phyloP scores from a whole-genome alignment of 345 rosid species.

The Gossypium rotundifolium region DNA sequence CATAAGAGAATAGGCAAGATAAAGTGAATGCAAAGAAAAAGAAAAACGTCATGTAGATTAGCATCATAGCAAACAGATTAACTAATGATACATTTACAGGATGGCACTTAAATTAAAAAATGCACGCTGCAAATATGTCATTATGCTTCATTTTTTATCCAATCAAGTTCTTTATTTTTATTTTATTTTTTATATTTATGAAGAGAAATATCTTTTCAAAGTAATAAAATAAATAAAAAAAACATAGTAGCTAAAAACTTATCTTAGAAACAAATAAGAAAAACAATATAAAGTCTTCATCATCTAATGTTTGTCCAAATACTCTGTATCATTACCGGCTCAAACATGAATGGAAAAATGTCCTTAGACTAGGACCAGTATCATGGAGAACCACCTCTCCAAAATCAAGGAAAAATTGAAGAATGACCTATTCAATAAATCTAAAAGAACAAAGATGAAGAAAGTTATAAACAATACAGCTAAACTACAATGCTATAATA shows the following conservation, averaged over 20 bases:
- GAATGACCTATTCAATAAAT: conserved; percentile 50
- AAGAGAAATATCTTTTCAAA: not conserved
- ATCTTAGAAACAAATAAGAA: not conserved
- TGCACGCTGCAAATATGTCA: not conserved
- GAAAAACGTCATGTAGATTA: not conserved
- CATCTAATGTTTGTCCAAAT: not conserved
- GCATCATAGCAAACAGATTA: not conserved
- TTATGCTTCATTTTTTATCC: not conserved
- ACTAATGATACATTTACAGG: not conserved
- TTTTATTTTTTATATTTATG: no score
- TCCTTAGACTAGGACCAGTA: conserved; percentile 74
- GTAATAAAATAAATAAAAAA: not conserved
- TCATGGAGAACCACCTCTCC: conserved; percentile 88
- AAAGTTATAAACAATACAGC: conserved; percentile 8
- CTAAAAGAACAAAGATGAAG: not conserved
- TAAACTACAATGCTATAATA: not conserved
- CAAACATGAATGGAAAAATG: conserved; percentile 76
- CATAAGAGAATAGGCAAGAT: not conserved
- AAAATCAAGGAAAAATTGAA: conserved; percentile 80
- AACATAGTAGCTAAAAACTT: not conserved
- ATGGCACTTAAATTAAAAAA: not conserved
- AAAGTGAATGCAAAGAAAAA: not conserved
- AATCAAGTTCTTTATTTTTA: not conserved
- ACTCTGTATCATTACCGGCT: conserved; percentile 50
- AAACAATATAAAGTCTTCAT: no score